phyloP scores from a whole-genome alignment of 176 grass and related monocot genomes.

The Elymus sibiricus region DNA sequence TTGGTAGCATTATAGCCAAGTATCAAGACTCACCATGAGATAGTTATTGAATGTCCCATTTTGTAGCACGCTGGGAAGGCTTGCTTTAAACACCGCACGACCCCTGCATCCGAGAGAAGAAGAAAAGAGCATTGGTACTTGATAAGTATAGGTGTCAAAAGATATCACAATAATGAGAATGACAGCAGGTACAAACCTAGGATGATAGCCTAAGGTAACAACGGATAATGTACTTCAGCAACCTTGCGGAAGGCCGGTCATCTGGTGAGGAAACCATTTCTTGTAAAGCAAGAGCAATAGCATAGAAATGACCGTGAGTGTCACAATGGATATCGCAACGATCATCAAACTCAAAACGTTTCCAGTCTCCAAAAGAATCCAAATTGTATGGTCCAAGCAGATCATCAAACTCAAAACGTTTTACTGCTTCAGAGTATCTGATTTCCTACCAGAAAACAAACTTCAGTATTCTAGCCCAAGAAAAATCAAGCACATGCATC shows the following conservation, averaged over 20 bases:
- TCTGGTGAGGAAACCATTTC: constrained; percentile 44
- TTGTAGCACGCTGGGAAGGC: constrained; percentile 59
- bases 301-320: constrained; percentile 58
- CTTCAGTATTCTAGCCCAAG: constrained; percentile 18
- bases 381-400: constrained; percentile 80
- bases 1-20: neutral
- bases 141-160: neutral
- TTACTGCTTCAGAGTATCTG: constrained; percentile 79
- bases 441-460: constrained; percentile 67
- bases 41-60: constrained; percentile 58
- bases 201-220: constrained; percentile 80
- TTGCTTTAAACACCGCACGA: constrained; percentile 34
- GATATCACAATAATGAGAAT: neutral
- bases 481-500: neutral
- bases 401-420: constrained; percentile 66
- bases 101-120: constrained; percentile 37
- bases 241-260: constrained; percentile 56
- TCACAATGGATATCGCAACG: constrained; percentile 22
- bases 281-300: constrained; percentile 46
- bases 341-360: neutral
- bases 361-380: constrained; percentile 66
- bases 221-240: constrained; percentile 66
- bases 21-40: constrained; percentile 40
- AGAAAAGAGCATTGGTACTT: neutral
- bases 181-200: constrained; percentile 38